Conservation (phyloP, 164 flowering plant species). For the Liriodendron chinense region DNA sequence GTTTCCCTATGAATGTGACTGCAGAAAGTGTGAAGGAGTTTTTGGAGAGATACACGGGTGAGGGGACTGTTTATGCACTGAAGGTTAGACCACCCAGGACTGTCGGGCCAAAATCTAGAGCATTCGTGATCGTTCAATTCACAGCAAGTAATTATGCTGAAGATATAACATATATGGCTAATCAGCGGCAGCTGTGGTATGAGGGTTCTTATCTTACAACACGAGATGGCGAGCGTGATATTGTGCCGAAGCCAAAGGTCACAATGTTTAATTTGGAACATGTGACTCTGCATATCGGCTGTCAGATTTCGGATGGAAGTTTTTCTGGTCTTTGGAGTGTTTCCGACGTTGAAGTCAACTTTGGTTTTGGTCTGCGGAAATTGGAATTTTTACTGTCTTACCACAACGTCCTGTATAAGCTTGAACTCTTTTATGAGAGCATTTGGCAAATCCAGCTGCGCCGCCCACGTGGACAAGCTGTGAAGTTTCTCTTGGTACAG, state of each 20-base stretch:
- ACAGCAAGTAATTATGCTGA: slow-evolving; percentile 28
- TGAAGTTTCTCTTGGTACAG: slow-evolving; percentile 67
- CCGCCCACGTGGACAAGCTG: slow-evolving; percentile 28
- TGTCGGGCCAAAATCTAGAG: slow-evolving; percentile 20
- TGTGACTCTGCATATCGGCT: slow-evolving; percentile 51
- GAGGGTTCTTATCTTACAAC: slow-evolving; percentile 42
- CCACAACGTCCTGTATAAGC: slow-evolving; percentile 18
- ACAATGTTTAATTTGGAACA: slow-evolving; percentile 32
- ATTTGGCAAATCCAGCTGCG: slow-evolving; percentile 70
- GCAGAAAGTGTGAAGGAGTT: slow-evolving; percentile 40
- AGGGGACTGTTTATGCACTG: slow-evolving; percentile 50
- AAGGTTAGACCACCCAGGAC: slow-evolving; percentile 36
- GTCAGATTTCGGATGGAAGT: slow-evolving; percentile 46
- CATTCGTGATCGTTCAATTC: slow-evolving; percentile 67
- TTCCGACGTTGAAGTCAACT: slow-evolving; percentile 34
- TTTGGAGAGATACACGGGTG: slow-evolving; percentile 51
- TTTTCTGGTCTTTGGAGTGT: slow-evolving; percentile 44
- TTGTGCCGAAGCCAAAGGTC: slow-evolving; percentile 47
- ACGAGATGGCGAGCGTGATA: slow-evolving; percentile 38
- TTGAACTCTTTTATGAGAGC: slow-evolving; percentile 53
- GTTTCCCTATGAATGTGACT: slow-evolving; percentile 43
- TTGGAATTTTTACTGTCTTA: slow-evolving; percentile 19
- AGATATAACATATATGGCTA: slow-evolving; percentile 29
- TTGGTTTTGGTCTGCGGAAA: slow-evolving; percentile 36
- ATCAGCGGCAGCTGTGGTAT: slow-evolving; percentile 22